Evolutionary conservation across 208 protist genomes (phyloP).

Genomic region (Wallacemonas sp.): DNA sequence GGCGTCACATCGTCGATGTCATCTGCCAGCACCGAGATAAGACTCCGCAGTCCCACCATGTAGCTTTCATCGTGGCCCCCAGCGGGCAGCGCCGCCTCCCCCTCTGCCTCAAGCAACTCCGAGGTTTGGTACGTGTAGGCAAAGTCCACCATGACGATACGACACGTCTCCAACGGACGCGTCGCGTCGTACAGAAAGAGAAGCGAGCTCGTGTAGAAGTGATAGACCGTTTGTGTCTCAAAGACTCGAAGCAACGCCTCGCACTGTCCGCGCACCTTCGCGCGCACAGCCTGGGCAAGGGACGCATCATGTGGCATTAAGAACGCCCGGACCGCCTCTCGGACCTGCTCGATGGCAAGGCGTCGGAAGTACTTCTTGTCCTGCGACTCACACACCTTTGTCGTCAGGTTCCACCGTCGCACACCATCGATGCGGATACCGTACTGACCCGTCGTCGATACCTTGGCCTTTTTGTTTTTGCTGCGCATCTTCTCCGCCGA

Average conservation of each 20-base stretch:
- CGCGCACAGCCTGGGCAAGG: slow-evolving; percentile 15
- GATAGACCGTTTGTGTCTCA: slow-evolving; percentile 28
- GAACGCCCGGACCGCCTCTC: slow-evolving; percentile 25
- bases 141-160: slow-evolving; percentile 52
- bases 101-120: slow-evolving; percentile 30
- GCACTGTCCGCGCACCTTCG: slow-evolving; percentile 17
- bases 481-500: slow-evolving; percentile 32
- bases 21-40: slow-evolving; percentile 24
- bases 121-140: slow-evolving; percentile 37
- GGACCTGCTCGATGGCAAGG: slow-evolving; percentile 26
- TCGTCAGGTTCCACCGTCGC: slow-evolving; percentile 36
- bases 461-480: slow-evolving; percentile 37
- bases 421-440: slow-evolving; percentile 45
- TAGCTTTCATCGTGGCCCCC: slow-evolving; percentile 30
- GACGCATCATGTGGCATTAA: slow-evolving; percentile 10
- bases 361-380: slow-evolving; percentile 27
- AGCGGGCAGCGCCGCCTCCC: slow-evolving; percentile 15
- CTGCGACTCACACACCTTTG: slow-evolving; percentile 32
- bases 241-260: slow-evolving; percentile 26
- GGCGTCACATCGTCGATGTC: neutral
- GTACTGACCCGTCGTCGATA: slow-evolving; percentile 33
- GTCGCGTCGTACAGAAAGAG: slow-evolving; percentile 49
- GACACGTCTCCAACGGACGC: slow-evolving; percentile 25
- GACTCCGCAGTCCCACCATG: slow-evolving; percentile 31
- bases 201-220: slow-evolving; percentile 50